Conservation (phyloP, 202 grass and related monocot genomes). For the Carex arenaria region DNA sequence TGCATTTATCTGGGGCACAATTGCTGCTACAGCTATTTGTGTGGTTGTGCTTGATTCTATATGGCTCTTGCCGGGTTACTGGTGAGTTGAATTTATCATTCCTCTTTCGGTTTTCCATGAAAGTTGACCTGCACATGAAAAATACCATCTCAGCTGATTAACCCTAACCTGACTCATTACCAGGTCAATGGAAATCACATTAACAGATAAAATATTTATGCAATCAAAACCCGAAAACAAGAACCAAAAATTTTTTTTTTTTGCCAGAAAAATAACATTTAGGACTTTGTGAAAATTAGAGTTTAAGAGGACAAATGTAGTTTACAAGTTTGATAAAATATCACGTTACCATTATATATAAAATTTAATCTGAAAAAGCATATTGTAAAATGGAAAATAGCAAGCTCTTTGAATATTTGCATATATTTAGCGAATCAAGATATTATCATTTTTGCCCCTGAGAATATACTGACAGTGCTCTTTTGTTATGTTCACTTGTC, state of each 20-base stretch:
- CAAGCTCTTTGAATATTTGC: not conserved
- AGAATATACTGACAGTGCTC: not conserved
- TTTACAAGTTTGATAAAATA: not conserved
- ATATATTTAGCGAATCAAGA: not conserved
- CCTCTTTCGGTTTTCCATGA: not conserved
- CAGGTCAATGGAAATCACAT: not conserved
- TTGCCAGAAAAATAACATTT: not conserved
- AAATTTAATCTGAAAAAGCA: not conserved
- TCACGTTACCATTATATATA: not conserved
- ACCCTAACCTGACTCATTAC: not conserved
- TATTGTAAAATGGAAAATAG: not conserved
- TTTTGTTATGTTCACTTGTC: slow-evolving; percentile 15
- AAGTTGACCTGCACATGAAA: not conserved
- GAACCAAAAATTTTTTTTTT: not conserved
- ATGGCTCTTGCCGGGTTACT: slow-evolving; percentile 68
- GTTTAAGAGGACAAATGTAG: not conserved
- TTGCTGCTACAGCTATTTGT: slow-evolving; percentile 60
- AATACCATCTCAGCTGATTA: not conserved
- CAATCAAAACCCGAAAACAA: not conserved
- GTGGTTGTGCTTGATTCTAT: slow-evolving; percentile 77
- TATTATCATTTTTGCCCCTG: not conserved
- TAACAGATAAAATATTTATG: not conserved
- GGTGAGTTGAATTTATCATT: slow-evolving; percentile 48
- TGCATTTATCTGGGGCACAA: slow-evolving; percentile 70
- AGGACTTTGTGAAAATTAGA: not conserved